Evolutionary conservation across 1,139 yeast genomes (phyloP), one percentile per base, ranked within the genome.

Genomic region (Debaryomyces nepalensis): DNA sequence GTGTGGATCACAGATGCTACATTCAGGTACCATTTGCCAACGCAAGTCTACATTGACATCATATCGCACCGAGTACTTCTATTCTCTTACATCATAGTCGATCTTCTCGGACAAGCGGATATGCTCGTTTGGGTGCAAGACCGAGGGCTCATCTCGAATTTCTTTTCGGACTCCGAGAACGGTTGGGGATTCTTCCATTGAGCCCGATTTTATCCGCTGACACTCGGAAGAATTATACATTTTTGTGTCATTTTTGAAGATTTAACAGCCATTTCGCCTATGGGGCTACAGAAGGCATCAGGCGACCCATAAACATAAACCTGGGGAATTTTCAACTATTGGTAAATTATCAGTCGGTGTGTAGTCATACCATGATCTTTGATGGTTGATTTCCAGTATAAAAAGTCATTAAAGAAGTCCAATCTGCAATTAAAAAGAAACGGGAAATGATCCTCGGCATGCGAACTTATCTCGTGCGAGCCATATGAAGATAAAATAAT

Each of bases 81-180:
- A 7, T 4, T n/a, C 2, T 16, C 32, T 29, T 19, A 29, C 32
- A 29, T 29, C 32, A 16, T 29, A 14, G 12, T 10, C 10, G 5
- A 5, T 9, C 18, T 11, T 12, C 11, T 34, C 37, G 37, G 37
- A n/a, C 26, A 18, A 34, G 18, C 4, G 37, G 37, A 34, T 11
- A 1, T 3, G 2, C 19, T 7, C 12, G 22, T 18, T 18, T 19
- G 15, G 11, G 5, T 3, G 8, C 19, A 19, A 4, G 26, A 34
- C 37, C 37, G 37, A 34, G 37, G 37, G 24, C 5, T 21, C 9
- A n/a, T 23, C 4, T n/a, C 10, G 23, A 24, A 24, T 24, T 34
- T 34, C 36, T 20, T 33, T 23, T 32, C 23, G 10, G 10, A 24
- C 21, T 34, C 37, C 37, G 37, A 24, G 16, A 34, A 34, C 32